phyloP scores from a whole-genome alignment of 441 rosid genomes.

The Hura crepitans region DNA sequence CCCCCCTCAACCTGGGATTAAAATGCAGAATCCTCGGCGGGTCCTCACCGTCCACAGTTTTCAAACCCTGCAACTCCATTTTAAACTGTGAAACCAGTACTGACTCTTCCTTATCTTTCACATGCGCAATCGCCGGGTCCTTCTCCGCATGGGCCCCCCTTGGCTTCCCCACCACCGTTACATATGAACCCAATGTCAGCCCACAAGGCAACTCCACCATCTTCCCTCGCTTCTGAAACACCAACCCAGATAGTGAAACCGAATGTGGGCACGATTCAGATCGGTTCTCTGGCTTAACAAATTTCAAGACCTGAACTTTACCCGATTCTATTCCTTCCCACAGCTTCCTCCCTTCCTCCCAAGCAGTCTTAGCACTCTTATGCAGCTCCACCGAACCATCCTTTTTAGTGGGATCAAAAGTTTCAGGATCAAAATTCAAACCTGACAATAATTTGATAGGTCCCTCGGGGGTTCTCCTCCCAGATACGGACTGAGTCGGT shows the following conservation, averaged over 20 bases:
- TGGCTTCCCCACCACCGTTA: conserved; percentile 83
- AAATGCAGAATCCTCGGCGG: conserved; percentile 92
- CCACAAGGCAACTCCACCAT: conserved; percentile 82
- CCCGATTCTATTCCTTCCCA: conserved; percentile 69
- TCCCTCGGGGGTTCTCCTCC: conserved; percentile 1
- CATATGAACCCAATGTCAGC: conserved; percentile 78
- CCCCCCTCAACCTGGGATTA: conserved; percentile 86
- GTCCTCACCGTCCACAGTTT: conserved; percentile 81
- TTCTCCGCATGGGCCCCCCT: conserved; percentile 58
- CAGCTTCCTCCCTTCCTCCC: conserved; percentile 63
- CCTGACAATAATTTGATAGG: conserved; percentile 37
- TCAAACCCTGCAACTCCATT: conserved; percentile 89
- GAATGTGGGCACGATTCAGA: conserved; percentile 59
- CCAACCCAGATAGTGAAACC: conserved; percentile 52
- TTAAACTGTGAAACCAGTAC: conserved; percentile 77
- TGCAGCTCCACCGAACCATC: conserved; percentile 71
- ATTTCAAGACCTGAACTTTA: conserved; percentile 19
- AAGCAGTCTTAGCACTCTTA: conserved; percentile 65
- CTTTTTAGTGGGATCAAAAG: conserved; percentile 45
- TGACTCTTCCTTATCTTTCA: conserved; percentile 42
- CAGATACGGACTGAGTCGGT: conserved; percentile 27
- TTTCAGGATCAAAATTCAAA: conserved; percentile 46
- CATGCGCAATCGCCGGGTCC: conserved; percentile 52
- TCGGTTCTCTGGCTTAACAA: conserved; percentile 28
- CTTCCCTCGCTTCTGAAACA: conserved; percentile 41